Evolutionary conservation across 2,329 filamentous ascomycete species (phyloP), one percentile per base, ranked within the genome.

Genomic region (Aspergillus alliaceus): DNA sequence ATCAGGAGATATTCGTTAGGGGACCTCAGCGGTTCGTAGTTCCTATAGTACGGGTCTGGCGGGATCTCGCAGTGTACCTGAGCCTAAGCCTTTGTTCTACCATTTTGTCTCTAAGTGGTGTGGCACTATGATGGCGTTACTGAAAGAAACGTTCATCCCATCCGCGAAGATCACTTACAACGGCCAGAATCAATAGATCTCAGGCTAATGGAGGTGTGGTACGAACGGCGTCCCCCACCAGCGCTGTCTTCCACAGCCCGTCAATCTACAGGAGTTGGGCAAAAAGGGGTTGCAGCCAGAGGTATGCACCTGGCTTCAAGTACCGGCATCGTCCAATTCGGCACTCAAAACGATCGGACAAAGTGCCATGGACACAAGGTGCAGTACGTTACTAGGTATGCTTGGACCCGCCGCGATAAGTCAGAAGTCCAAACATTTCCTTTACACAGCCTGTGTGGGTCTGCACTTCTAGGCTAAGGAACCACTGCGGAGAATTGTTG

Each of bases 401-500:
- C 14, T 24, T 25, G 1, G 14, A 42, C 25, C n/a, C 4, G 22
- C 22, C 12, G 22, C 22, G 39, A 25, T 22, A 29, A 44, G 22
- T 27, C 40, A 27, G 22, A 27, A n/a, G 24, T 14, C 15, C 22
- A 44, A 32, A 42, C 46, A 35, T 18, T 29, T 27, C 53, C 42
- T 52, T n/a, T n/a, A 56, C 48, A 37, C 24, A 22, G 34, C 40
- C 24, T 44, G 35, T 53, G 62, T 66, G 54, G 59, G 62, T 53
- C 56, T 51, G 42, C 5, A 24, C n/a, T 11, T 51, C 52, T 56
- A 52, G 51, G 46, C 34, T 32, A 49, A 39, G 62, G 54, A 54
- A 48, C 56, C 47, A 58, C 53, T 56, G 59, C 63, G 63, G 63
- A 65, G 63, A 64, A 66, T 63, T 63, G 56, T 53, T 55, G 57